These are phyloP conservation scores for Suillus subluteus DNA, from an alignment of 768 basidiomycete species.

Conservation along the genomic window DNA sequence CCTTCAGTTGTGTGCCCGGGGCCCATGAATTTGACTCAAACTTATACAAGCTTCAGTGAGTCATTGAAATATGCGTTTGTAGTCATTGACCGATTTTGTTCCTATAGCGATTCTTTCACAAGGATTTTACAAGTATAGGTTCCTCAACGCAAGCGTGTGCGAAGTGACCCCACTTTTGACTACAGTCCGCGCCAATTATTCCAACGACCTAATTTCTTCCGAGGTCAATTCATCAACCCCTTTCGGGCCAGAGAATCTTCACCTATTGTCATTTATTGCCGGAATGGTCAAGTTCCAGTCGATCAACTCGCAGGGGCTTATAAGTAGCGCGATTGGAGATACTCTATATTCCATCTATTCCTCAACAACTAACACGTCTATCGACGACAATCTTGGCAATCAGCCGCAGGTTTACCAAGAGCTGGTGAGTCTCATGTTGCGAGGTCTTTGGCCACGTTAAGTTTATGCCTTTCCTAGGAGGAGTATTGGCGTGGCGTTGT, in stretches of 20 bases:
- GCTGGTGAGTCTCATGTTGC: conserved; percentile 3
- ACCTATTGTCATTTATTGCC: conserved; percentile 18
- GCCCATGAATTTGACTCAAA: background rate
- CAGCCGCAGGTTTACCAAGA: conserved; percentile 8
- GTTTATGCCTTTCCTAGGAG: conserved; percentile 8
- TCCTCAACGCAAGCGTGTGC: conserved; percentile 14
- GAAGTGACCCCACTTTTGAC: conserved; percentile 13
- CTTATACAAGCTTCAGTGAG: conserved; percentile 11
- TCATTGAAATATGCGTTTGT: background rate
- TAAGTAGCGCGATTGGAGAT: conserved; percentile 21
- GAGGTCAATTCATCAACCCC: background rate
- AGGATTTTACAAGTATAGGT: conserved; percentile 12
- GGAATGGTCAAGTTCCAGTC: conserved; percentile 13
- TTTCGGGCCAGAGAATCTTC: conserved; percentile 3
- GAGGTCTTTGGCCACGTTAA: background rate
- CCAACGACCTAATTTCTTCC: conserved; percentile 2
- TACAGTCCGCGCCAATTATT: conserved; percentile 10
- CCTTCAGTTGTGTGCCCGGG: conserved; percentile 17
- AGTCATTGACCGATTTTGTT: background rate
- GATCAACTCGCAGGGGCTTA: conserved; percentile 2
- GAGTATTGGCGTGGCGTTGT: conserved; percentile 21
- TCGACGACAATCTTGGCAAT: background rate
- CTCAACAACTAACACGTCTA: background rate
- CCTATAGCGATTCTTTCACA: conserved; percentile 9
- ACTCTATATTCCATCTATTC: conserved; percentile 20